phyloP scores from a whole-genome alignment of 2,329 filamentous ascomycete genomes.

The Byssochlamys sp. region DNA sequence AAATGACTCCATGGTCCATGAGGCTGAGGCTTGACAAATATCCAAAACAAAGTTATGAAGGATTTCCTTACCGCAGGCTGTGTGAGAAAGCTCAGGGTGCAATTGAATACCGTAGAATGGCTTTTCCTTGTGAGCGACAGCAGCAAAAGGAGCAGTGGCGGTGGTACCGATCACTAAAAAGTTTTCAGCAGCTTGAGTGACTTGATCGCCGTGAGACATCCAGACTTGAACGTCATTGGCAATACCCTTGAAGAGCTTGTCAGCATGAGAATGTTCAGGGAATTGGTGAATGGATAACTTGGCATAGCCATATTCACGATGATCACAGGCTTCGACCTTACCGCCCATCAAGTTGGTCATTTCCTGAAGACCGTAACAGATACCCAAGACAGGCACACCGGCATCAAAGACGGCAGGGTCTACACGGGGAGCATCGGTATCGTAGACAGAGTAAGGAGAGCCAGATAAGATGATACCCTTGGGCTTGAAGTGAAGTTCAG shows the following conservation, averaged over 20 bases:
- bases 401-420: slow-evolving; percentile 67
- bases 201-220: slow-evolving; percentile 81
- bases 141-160: slow-evolving; percentile 63
- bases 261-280: slow-evolving; percentile 50
- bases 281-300: too few species aligned
- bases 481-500: slow-evolving; percentile 62
- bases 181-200: slow-evolving; percentile 59
- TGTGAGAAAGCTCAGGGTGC: slow-evolving; percentile 71
- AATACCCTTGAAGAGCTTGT: slow-evolving; percentile 66
- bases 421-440: slow-evolving; percentile 60
- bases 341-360: slow-evolving; percentile 57
- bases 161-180: slow-evolving; percentile 63
- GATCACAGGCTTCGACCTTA: slow-evolving; percentile 57
- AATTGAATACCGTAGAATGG: slow-evolving; percentile 71
- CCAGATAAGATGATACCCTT: slow-evolving; percentile 69
- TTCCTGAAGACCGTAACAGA: slow-evolving; percentile 55
- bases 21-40: slow-evolving; percentile 61
- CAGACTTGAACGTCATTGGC: slow-evolving; percentile 59
- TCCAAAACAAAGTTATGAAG: slow-evolving; percentile 68
- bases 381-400: slow-evolving; percentile 47
- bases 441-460: slow-evolving; percentile 65
- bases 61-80: slow-evolving; percentile 55
- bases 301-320: slow-evolving; percentile 59
- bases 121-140: slow-evolving; percentile 44
- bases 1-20: slow-evolving; percentile 77